A percentile compares a stretch with the other conserved stretches of the same genome.
Conservation (phyloP, 805 yeast genomes). For the Zygotorulaspora florentina region DNA sequence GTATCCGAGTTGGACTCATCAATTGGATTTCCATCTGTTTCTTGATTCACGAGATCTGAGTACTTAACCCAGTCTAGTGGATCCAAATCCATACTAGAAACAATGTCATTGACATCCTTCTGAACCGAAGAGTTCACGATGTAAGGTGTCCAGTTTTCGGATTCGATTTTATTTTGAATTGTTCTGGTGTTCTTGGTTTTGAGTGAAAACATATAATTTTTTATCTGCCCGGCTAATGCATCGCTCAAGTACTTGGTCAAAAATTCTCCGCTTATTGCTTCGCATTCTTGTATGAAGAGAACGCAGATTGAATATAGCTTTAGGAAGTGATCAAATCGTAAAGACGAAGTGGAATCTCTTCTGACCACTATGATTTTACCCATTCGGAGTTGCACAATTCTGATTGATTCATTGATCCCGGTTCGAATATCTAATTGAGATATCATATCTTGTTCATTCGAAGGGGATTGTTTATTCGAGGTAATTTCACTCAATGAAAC, state of each 20-base stretch:
- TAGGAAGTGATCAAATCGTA: constrained; percentile 58
- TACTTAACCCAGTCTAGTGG: constrained; percentile 47
- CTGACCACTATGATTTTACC: constrained; percentile 75
- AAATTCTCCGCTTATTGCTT: constrained; percentile 67
- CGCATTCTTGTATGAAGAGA: constrained; percentile 77
- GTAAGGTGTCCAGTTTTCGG: constrained; percentile 77
- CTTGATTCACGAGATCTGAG: constrained; percentile 22
- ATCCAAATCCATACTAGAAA: constrained; percentile 44
- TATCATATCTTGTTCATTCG: constrained; percentile 36
- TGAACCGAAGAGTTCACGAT: constrained; percentile 51
- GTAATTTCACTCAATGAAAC: constrained; percentile 49
- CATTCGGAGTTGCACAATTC: constrained; percentile 67
- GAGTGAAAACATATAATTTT: constrained; percentile 50
- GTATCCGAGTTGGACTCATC: neutral
- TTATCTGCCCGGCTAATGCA: constrained; percentile 61
- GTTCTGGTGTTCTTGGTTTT: constrained; percentile 49
- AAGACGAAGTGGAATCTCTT: constrained; percentile 59
- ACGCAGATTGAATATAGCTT: constrained; percentile 62
- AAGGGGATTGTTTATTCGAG: constrained; percentile 19
- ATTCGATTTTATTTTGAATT: constrained; percentile 50
- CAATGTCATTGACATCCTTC: constrained; percentile 45
- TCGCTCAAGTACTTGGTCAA: constrained; percentile 59
- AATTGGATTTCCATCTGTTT: neutral
- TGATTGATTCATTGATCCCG: constrained; percentile 64
- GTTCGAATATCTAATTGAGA: constrained; percentile 63